Conservation (phyloP, 768 basidiomycete species). For the Termitomyces sp. region DNA sequence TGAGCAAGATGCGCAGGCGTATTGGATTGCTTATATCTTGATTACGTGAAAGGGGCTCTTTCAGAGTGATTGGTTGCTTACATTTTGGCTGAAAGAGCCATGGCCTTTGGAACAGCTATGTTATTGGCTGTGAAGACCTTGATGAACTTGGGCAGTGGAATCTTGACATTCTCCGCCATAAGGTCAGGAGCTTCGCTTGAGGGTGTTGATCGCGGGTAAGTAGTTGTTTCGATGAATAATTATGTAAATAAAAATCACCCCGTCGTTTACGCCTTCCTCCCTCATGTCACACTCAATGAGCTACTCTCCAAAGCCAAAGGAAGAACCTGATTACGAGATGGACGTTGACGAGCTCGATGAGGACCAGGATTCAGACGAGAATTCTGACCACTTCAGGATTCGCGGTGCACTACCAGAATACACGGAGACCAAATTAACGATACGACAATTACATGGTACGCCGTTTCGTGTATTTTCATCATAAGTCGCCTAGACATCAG, state of each 20-base stretch:
- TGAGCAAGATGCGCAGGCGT: conserved; percentile 54
- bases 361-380: conserved; percentile 37
- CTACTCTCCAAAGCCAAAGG: conserved; percentile 8
- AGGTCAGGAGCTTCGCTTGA: neutral
- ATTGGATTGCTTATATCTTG: conserved; percentile 69
- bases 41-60: neutral
- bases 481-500: neutral
- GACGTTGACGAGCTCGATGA: conserved; percentile 51
- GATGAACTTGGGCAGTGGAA: conserved; percentile 64
- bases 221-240: neutral
- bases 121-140: conserved; percentile 59
- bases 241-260: neutral
- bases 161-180: conserved; percentile 35
- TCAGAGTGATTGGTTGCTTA: conserved; percentile 24
- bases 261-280: neutral
- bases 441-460: conserved; percentile 46
- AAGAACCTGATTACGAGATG: conserved; percentile 23
- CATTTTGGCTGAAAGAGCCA: conserved; percentile 70
- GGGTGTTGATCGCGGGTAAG: neutral
- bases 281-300: conserved; percentile 7
- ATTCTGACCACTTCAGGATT: conserved; percentile 41
- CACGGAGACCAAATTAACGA: conserved; percentile 37
- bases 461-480: neutral
- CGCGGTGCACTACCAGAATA: conserved; percentile 38
- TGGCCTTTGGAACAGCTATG: conserved; percentile 62